Conservation (phyloP, 768 basidiomycete species). For the Gelatoporia subvermispora region DNA sequence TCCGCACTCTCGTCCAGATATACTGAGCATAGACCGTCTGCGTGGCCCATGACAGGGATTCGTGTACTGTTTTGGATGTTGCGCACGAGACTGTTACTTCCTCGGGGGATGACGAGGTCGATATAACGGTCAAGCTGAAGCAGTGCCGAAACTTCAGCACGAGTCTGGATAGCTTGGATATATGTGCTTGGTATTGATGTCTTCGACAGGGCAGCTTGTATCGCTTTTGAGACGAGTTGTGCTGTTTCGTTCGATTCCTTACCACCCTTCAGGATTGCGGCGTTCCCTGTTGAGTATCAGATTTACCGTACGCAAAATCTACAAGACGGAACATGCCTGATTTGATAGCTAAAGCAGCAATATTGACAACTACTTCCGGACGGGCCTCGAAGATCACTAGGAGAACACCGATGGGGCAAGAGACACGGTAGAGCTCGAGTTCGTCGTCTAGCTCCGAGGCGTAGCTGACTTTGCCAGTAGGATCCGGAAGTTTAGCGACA, state of each 20-base stretch:
- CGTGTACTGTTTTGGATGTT: slow-evolving; percentile 86
- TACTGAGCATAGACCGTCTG: slow-evolving; percentile 90
- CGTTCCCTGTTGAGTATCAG: slow-evolving; percentile 61
- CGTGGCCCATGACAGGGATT: slow-evolving; percentile 99
- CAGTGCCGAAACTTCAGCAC: slow-evolving; percentile 85
- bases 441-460: slow-evolving; percentile 85
- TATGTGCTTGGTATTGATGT: slow-evolving; percentile 75
- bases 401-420: slow-evolving; percentile 94
- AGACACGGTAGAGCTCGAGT: slow-evolving; percentile 87
- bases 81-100: slow-evolving; percentile 85
- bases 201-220: slow-evolving; percentile 67
- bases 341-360: slow-evolving; percentile 93
- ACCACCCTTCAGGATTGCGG: slow-evolving; percentile 95
- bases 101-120: slow-evolving; percentile 94
- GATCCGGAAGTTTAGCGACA: slow-evolving; percentile 81
- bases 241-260: slow-evolving; percentile 90
- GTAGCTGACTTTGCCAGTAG: slow-evolving; percentile 82
- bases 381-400: slow-evolving; percentile 96
- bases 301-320: background rate
- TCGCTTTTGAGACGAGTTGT: slow-evolving; percentile 69
- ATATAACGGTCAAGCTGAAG: slow-evolving; percentile 88
- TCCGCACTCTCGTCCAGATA: slow-evolving; percentile 85
- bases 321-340: slow-evolving; percentile 56
- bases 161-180: slow-evolving; percentile 88
- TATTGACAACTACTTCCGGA: slow-evolving; percentile 97